Evolutionary conservation across 2,329 filamentous ascomycete genomes (phyloP).

Genomic region (Ophiostoma sp.): DNA sequence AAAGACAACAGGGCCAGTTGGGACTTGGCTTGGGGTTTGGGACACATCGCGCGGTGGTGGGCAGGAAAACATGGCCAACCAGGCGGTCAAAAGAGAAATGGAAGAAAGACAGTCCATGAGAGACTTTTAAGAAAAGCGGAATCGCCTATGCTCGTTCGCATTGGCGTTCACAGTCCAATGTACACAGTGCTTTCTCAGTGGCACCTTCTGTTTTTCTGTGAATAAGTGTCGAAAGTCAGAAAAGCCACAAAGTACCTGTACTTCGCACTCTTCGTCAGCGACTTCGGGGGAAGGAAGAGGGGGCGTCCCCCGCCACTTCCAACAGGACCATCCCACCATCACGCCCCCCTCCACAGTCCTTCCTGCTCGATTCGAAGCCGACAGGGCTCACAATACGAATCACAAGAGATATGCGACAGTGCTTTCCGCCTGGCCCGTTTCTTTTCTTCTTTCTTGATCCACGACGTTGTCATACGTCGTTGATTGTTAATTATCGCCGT

Average conservation of each 20-base stretch:
- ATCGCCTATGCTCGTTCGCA: not conserved
- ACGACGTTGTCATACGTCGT: not conserved
- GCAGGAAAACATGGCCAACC: not conserved
- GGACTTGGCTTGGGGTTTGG: not conserved
- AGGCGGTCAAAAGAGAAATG: not conserved
- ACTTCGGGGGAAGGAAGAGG: not conserved
- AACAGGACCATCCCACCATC: not conserved
- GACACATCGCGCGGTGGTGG: not conserved
- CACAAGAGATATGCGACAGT: not conserved
- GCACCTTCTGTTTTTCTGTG: not conserved
- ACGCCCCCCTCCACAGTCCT: not conserved
- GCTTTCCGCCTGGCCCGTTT: not conserved
- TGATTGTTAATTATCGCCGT: not conserved
- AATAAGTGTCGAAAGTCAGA: not conserved
- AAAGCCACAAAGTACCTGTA: not conserved
- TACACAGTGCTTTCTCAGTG: not conserved
- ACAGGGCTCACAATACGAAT: not conserved
- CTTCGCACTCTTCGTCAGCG: constrained; percentile 5
- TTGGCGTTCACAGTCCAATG: constrained; percentile 1
- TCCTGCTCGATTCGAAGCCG: not conserved
- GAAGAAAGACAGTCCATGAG: not conserved
- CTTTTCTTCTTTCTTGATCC: not conserved
- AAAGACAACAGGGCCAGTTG: not conserved
- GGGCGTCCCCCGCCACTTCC: constrained; percentile 6
- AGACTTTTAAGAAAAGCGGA: not conserved